Percentiles rank a stretch among this genome's conserved stretches.
Conservation (phyloP, 23 red algal species). For the Cyanidioschyzon merolae region DNA sequence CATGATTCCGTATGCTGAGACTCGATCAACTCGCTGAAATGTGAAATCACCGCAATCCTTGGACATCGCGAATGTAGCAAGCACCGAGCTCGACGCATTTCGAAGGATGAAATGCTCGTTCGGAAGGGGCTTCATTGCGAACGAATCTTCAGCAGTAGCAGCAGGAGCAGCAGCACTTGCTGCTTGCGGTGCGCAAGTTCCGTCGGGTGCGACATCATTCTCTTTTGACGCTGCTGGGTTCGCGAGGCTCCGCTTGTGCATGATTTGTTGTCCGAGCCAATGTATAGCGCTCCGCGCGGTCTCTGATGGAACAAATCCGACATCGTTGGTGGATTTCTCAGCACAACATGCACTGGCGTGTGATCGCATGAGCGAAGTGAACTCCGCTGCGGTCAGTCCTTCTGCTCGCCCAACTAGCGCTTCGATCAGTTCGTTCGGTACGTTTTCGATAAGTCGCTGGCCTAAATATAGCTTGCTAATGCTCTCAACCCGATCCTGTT, state of each 20-base stretch:
- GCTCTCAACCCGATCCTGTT: slow-evolving; percentile 22
- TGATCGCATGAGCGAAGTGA: not conserved
- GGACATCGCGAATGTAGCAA: slow-evolving; percentile 25
- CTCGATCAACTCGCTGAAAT: slow-evolving; percentile 20
- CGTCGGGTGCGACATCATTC: not conserved
- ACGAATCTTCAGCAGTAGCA: not conserved
- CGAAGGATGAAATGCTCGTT: slow-evolving; percentile 40
- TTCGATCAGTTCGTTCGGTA: slow-evolving; percentile 2
- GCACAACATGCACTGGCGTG: not conserved
- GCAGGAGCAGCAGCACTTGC: not conserved
- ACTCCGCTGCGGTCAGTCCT: not conserved
- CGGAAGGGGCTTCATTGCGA: slow-evolving; percentile 6
- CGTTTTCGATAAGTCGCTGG: slow-evolving; percentile 28
- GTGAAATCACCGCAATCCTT: not conserved
- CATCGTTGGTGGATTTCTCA: not conserved
- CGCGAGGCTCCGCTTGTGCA: not conserved
- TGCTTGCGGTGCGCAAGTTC: not conserved
- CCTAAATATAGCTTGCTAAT: slow-evolving; percentile 31
- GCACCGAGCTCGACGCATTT: slow-evolving; percentile 24
- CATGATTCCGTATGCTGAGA: slow-evolving; percentile 23
- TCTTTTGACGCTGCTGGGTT: too few species aligned
- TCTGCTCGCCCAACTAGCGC: not conserved
- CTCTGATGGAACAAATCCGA: not conserved
- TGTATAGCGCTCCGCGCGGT: not conserved
- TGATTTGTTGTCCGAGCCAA: not conserved